Evolutionary conservation across 306 rosid species (phyloP).

Genomic region (Vigna trinervia): DNA sequence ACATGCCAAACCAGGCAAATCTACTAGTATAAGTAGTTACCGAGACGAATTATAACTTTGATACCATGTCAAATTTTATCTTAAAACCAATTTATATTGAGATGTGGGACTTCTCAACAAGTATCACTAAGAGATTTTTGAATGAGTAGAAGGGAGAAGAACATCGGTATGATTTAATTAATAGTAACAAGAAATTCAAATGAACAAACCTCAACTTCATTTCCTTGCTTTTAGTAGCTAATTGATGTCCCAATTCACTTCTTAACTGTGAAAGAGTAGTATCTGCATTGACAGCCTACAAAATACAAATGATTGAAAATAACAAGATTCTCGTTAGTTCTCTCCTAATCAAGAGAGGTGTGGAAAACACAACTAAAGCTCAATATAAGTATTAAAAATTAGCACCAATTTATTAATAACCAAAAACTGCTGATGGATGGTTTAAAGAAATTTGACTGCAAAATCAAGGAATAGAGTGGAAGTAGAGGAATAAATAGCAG

Average conservation of each 20-base stretch:
- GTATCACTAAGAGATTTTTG: too few species aligned
- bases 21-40: too few species aligned
- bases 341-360: neutral
- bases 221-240: slow-evolving; percentile 76
- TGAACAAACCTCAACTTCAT: slow-evolving; percentile 69
- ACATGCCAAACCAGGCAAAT: too few species aligned
- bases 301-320: slow-evolving; percentile 35
- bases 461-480: slow-evolving; percentile 21
- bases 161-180: neutral
- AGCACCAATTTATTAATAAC: neutral
- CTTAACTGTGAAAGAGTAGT: slow-evolving; percentile 65
- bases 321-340: slow-evolving; percentile 1
- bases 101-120: too few species aligned
- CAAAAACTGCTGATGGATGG: neutral
- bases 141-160: too few species aligned
- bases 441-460: neutral
- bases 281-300: slow-evolving; percentile 83
- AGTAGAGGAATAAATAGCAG: neutral
- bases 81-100: too few species aligned
- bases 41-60: too few species aligned
- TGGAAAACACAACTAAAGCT: neutral
- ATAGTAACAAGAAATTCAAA: slow-evolving; percentile 9
- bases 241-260: slow-evolving; percentile 87
- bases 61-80: too few species aligned
- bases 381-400: neutral